These are phyloP conservation scores for Puya raimondii DNA, from an alignment of 176 grass and related monocot species.

Conservation along the genomic window DNA sequence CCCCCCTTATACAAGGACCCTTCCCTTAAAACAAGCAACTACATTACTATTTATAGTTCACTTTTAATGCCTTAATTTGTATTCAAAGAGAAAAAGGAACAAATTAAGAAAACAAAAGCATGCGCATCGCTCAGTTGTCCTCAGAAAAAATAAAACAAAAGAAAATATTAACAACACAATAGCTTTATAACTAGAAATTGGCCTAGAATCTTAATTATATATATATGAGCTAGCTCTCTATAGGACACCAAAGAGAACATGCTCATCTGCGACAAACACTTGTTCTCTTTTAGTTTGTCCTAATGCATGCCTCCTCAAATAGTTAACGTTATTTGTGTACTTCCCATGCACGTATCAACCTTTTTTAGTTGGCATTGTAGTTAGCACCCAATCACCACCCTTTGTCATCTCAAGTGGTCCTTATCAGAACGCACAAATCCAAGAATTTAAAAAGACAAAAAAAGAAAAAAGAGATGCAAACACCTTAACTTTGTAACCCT, in stretches of 20 bases:
- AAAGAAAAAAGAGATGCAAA: neutral
- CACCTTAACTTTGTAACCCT: neutral
- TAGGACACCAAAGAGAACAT: neutral
- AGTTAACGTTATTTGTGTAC: neutral
- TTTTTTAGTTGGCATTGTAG: neutral
- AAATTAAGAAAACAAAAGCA: neutral
- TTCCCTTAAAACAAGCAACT: slow-evolving; percentile 17
- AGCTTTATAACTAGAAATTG: too few species aligned
- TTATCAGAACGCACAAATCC: slow-evolving; percentile 10
- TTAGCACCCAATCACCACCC: neutral
- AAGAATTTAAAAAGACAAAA: neutral
- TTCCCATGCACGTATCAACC: neutral
- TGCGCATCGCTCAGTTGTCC: neutral
- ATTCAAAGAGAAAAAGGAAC: neutral
- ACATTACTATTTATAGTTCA: neutral
- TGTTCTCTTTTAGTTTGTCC: neutral
- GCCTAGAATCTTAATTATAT: too few species aligned
- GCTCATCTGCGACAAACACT: neutral
- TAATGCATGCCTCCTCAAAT: neutral
- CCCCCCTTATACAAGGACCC: neutral
- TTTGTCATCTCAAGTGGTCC: slow-evolving; percentile 9
- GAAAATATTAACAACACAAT: too few species aligned
- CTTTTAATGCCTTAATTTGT: neutral
- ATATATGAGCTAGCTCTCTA: too few species aligned
- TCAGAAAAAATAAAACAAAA: too few species aligned